These are phyloP conservation scores for Alternaria novae-zelandiae DNA, from an alignment of 2,329 filamentous ascomycete genomes.

Conservation along the genomic window DNA sequence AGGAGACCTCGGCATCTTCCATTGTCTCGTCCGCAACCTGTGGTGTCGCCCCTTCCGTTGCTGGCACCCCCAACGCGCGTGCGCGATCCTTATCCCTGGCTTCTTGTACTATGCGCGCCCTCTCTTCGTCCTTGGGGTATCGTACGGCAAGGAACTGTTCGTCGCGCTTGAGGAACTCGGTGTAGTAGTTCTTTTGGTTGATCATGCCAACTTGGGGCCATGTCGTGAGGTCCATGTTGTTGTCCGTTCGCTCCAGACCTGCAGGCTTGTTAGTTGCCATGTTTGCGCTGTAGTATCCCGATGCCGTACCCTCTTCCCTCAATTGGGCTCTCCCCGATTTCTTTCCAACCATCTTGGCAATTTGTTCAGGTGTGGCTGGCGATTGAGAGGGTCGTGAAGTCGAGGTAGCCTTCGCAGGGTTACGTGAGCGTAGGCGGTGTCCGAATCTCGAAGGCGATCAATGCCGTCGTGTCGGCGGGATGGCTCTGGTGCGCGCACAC, in stretches of 20 bases:
- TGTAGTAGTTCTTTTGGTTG: conserved; percentile 97
- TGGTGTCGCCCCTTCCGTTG: conserved; percentile 31
- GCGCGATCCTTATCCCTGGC: conserved; percentile 89
- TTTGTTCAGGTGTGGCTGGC: not conserved
- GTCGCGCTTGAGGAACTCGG: conserved; percentile 97
- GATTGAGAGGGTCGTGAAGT: not conserved
- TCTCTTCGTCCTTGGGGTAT: conserved; percentile 83
- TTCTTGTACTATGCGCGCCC: conserved; percentile 81
- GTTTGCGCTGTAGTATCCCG: not conserved
- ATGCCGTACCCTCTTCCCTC: conserved; percentile 62
- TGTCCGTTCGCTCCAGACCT: conserved; percentile 97
- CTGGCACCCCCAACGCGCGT: conserved; percentile 73
- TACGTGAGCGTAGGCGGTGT: conserved; percentile 4
- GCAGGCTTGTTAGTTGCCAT: conserved; percentile 19
- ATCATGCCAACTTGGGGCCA: conserved; percentile 94
- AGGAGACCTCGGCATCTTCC: conserved; percentile 38
- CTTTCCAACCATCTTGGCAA: conserved; percentile 66
- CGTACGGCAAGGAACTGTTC: conserved; percentile 92
- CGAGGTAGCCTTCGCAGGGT: not conserved
- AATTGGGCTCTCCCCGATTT: conserved; percentile 68
- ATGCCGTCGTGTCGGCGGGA: not conserved
- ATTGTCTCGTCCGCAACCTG: conserved; percentile 36
- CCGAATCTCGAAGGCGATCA: not conserved
- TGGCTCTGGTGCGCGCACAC: not conserved
- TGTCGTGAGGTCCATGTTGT: conserved; percentile 93